These are phyloP conservation scores for Chionographis japonica DNA, from an alignment of 106 monocot genomes.

Conservation along the genomic window DNA sequence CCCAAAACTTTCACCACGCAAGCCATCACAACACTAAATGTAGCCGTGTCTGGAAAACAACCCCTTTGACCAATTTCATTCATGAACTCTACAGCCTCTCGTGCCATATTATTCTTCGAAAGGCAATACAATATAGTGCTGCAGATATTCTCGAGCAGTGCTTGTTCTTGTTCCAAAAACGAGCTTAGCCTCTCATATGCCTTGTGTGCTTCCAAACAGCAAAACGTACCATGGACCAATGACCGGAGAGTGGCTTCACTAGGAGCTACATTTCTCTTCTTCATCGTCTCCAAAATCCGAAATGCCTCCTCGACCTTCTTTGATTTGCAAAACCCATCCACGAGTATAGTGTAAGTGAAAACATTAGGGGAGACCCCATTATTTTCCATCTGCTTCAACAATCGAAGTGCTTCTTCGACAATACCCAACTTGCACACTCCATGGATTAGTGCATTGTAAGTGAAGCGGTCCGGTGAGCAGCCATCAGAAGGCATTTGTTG, in stretches of 20 bases:
- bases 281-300: slow-evolving; percentile 56
- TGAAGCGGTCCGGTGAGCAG: slow-evolving; percentile 76
- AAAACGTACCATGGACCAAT: slow-evolving; percentile 70
- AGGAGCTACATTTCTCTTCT: slow-evolving; percentile 47
- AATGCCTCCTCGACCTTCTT: slow-evolving; percentile 61
- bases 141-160: slow-evolving; percentile 28
- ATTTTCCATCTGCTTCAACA: slow-evolving; percentile 81
- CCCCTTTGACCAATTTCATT: slow-evolving; percentile 30
- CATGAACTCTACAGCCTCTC: slow-evolving; percentile 50
- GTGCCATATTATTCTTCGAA: slow-evolving; percentile 55
- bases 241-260: slow-evolving; percentile 70
- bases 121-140: slow-evolving; percentile 60
- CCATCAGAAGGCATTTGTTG: slow-evolving; percentile 89
- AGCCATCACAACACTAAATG: slow-evolving; percentile 47
- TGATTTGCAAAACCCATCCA: slow-evolving; percentile 92
- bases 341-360: slow-evolving; percentile 81
- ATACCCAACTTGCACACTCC: slow-evolving; percentile 84
- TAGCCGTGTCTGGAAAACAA: slow-evolving; percentile 38
- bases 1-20: slow-evolving; percentile 40
- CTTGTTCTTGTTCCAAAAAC: slow-evolving; percentile 27
- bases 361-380: slow-evolving; percentile 48
- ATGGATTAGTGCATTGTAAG: slow-evolving; percentile 83
- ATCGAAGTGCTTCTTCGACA: slow-evolving; percentile 62
- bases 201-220: slow-evolving; percentile 26
- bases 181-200: slow-evolving; percentile 44